phyloP scores from a whole-genome alignment of 176 grass and related monocot genomes.

The Pontederia paniculata region DNA sequence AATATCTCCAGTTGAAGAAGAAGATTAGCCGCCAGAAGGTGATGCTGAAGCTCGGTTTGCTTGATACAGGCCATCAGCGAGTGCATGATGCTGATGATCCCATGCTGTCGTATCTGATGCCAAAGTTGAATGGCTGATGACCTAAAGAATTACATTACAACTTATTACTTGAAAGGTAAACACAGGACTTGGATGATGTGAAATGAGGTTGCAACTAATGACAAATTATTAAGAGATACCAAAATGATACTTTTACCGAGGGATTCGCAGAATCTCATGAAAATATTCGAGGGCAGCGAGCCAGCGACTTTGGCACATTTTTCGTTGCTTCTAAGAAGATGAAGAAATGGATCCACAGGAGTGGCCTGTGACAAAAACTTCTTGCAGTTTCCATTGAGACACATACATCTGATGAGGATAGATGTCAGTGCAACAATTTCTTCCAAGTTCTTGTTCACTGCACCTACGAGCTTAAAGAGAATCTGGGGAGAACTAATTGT shows the following conservation, averaged over 20 bases:
- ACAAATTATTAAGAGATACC: slow-evolving; percentile 4
- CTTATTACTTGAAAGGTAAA: no score
- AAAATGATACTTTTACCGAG: slow-evolving; percentile 33
- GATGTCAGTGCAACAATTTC: slow-evolving; percentile 76
- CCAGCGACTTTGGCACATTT: slow-evolving; percentile 39
- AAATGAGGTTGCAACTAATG: slow-evolving; percentile 6
- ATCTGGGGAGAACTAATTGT: slow-evolving; percentile 65
- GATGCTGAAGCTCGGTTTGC: slow-evolving; percentile 64
- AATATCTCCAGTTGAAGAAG: slow-evolving; percentile 87
- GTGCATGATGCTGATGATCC: slow-evolving; percentile 66
- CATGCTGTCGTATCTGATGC: slow-evolving; percentile 53
- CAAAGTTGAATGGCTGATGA: slow-evolving; percentile 64
- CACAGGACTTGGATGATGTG: not conserved
- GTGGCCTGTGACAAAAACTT: slow-evolving; percentile 93
- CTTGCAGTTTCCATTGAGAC: slow-evolving; percentile 74
- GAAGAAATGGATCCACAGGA: slow-evolving; percentile 85
- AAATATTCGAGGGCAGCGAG: slow-evolving; percentile 94
- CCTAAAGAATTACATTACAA: slow-evolving; percentile 30
- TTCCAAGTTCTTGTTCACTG: slow-evolving; percentile 73
- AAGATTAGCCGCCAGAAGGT: slow-evolving; percentile 78
- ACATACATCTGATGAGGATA: slow-evolving; percentile 84
- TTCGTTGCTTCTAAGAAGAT: slow-evolving; percentile 76
- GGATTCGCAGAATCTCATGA: slow-evolving; percentile 88
- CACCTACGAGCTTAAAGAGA: slow-evolving; percentile 70
- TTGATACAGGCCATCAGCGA: slow-evolving; percentile 62